phyloP scores from a whole-genome alignment of 306 rosid genomes.

The Cucumis cinereus region DNA sequence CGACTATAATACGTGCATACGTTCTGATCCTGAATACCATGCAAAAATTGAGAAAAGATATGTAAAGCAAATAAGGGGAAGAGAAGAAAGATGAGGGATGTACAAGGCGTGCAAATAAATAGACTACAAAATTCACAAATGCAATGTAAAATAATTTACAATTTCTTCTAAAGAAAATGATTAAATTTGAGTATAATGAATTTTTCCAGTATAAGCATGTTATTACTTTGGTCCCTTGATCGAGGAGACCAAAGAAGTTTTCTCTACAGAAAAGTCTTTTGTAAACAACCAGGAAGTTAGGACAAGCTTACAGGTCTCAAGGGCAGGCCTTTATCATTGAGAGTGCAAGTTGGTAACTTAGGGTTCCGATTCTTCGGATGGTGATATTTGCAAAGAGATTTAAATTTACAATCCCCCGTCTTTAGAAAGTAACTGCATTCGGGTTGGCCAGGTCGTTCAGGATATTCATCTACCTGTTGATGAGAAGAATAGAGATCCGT shows the following conservation, averaged over 20 bases:
- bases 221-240: not conserved
- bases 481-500: slow-evolving; percentile 38
- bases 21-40: slow-evolving; percentile 55
- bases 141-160: not conserved
- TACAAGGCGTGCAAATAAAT: not conserved
- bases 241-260: no score
- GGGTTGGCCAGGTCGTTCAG: slow-evolving; percentile 93
- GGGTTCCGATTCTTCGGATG: slow-evolving; percentile 64
- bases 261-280: not conserved
- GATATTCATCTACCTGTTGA: slow-evolving; percentile 51
- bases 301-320: slow-evolving; percentile 73
- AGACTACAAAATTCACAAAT: not conserved
- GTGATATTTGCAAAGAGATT: slow-evolving; percentile 75
- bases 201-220: not conserved
- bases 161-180: not conserved
- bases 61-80: not conserved
- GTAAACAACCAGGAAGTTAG: slow-evolving; percentile 2
- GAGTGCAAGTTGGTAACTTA: slow-evolving; percentile 30
- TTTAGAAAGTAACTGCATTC: slow-evolving; percentile 73
- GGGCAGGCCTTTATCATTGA: slow-evolving; percentile 88
- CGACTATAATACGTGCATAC: slow-evolving; percentile 66
- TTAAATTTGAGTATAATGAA: not conserved
- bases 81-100: not conserved
- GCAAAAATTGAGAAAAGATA: slow-evolving; percentile 2
- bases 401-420: slow-evolving; percentile 84